phyloP scores from a whole-genome alignment of 1,139 yeast species.

The Taphrina pruni region DNA sequence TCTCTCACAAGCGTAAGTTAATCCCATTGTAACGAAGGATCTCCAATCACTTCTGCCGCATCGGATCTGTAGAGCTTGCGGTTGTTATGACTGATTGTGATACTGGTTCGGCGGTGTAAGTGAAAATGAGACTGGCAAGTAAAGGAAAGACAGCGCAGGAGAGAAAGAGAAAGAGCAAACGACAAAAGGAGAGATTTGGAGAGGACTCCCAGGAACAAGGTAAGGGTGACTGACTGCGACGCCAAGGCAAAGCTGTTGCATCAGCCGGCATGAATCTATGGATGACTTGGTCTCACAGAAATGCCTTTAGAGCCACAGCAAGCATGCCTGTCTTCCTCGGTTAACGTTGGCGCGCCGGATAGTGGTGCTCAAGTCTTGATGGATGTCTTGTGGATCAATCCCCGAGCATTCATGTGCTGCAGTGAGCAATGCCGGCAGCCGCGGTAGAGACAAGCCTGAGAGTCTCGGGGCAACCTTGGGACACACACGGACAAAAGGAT shows the following conservation, averaged over 20 bases:
- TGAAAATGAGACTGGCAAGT: neutral
- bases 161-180: conserved; percentile 5
- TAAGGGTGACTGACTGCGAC: neutral
- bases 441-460: no score
- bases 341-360: no score
- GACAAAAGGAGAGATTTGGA: neutral
- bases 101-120: neutral
- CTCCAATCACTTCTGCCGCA: conserved; percentile 2
- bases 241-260: no score
- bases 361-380: neutral
- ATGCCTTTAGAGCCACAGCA: neutral
- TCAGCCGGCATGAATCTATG: no score
- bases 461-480: no score
- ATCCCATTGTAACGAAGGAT: neutral
- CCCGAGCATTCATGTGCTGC: no score
- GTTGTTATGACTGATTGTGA: no score
- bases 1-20: conserved; percentile 29
- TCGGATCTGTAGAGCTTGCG: neutral
- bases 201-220: neutral
- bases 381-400: no score
- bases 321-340: neutral
- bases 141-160: neutral
- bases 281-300: no score
- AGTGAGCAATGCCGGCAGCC: no score
- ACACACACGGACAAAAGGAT: no score